Percentiles rank a stretch among this genome's conserved stretches.
These are phyloP conservation scores for Hygrophila difformis DNA, from an alignment of 257 asterid genomes.

Conservation along the genomic window DNA sequence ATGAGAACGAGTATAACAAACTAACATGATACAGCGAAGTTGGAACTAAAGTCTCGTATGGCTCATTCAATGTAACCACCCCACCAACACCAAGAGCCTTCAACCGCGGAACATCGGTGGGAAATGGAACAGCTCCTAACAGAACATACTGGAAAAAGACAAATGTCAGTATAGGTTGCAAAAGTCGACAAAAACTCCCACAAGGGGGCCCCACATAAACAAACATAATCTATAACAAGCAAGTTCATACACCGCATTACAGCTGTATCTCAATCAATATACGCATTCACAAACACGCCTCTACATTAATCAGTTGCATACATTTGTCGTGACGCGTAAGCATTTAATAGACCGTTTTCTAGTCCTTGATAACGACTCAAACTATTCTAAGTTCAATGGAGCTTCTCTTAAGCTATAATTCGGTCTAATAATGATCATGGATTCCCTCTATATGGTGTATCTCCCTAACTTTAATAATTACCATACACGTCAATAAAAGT, in stretches of 20 bases:
- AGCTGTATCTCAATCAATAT: too few relatives aligned
- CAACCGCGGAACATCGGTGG: slow-evolving; percentile 77
- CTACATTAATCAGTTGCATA: not conserved
- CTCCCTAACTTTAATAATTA: too few relatives aligned
- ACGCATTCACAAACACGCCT: too few relatives aligned
- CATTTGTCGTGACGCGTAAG: not conserved
- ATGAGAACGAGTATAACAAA: slow-evolving; percentile 3
- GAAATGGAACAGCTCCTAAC: slow-evolving; percentile 98
- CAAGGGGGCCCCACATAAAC: too few relatives aligned
- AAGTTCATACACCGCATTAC: not conserved
- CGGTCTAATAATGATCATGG: too few relatives aligned
- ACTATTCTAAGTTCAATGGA: too few relatives aligned
- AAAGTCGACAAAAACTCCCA: not conserved
- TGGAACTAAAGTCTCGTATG: slow-evolving; percentile 83
- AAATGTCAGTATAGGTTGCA: slow-evolving; percentile 6
- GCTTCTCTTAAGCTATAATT: too few relatives aligned
- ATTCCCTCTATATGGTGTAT: too few relatives aligned
- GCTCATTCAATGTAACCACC: slow-evolving; percentile 83
- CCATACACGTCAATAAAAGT: slow-evolving; percentile 2
- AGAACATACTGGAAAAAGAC: slow-evolving; percentile 47
- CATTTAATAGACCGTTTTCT: too few relatives aligned
- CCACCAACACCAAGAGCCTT: slow-evolving; percentile 81
- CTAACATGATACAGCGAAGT: slow-evolving; percentile 65
- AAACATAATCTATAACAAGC: too few relatives aligned
- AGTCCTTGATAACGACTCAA: too few relatives aligned